Conservation (phyloP, 495 filamentous ascomycete genomes). For the Filosporella fistucella region DNA sequence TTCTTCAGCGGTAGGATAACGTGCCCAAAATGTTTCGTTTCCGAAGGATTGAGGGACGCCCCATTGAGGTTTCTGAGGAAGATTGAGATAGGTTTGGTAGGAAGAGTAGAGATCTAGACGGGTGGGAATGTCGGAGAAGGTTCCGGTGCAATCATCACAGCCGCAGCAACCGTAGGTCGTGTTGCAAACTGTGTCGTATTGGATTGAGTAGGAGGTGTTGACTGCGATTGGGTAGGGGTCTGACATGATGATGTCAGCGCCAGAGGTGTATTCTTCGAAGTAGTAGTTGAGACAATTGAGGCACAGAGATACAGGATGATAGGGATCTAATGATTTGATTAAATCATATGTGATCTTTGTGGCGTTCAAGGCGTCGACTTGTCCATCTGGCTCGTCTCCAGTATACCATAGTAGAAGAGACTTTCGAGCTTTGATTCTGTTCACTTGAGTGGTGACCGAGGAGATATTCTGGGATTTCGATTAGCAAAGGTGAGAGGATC, state of each 20-base stretch:
- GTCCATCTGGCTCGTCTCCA: slow-evolving; percentile 65
- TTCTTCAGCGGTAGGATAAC: slow-evolving; percentile 51
- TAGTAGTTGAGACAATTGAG: slow-evolving; percentile 69
- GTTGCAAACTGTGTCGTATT: slow-evolving; percentile 54
- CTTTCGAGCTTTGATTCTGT: slow-evolving; percentile 39
- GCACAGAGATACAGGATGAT: slow-evolving; percentile 59
- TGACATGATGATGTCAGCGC: slow-evolving; percentile 60
- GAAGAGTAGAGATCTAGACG: slow-evolving; percentile 44
- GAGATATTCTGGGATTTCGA: slow-evolving; percentile 39
- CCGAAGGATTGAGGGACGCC: slow-evolving; percentile 61
- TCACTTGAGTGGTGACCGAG: slow-evolving; percentile 45
- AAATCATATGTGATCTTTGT: slow-evolving; percentile 30
- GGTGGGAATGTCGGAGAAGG: slow-evolving; percentile 47
- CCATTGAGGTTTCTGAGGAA: slow-evolving; percentile 50
- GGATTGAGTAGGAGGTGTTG: slow-evolving; percentile 41
- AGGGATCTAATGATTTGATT: slow-evolving; percentile 56
- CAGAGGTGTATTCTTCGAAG: slow-evolving; percentile 51
- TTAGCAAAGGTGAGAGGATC: neutral
- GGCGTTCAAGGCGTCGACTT: slow-evolving; percentile 45
- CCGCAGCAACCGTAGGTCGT: slow-evolving; percentile 64
- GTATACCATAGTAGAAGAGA: slow-evolving; percentile 60
- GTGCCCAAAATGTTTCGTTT: slow-evolving; percentile 53
- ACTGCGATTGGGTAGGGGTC: slow-evolving; percentile 63
- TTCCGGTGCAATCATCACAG: slow-evolving; percentile 60
- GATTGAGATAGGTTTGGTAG: slow-evolving; percentile 39